These are phyloP conservation scores for Lippia alba DNA, from an alignment of 305 asterid species.

Conservation along the genomic window DNA sequence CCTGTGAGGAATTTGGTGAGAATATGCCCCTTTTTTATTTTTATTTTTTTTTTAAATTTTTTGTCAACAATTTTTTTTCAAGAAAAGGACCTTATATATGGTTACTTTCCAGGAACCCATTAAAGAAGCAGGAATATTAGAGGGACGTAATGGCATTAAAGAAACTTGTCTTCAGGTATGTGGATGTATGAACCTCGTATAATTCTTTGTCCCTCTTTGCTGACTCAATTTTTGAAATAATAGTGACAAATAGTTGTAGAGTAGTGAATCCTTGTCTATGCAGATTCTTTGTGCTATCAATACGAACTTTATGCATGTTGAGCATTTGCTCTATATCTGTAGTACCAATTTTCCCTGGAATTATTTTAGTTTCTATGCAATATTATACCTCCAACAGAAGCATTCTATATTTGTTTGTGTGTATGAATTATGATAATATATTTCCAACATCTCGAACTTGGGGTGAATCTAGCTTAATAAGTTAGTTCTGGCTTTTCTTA, in stretches of 20 bases:
- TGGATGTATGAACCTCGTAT: conserved; percentile 12
- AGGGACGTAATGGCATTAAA: conserved; percentile 98
- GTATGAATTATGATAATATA: conserved; percentile 1
- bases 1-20: conserved; percentile 99
- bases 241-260: conserved; percentile 19
- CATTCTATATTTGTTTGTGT: conserved; percentile 10
- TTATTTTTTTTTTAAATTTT: conserved; percentile 25
- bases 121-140: conserved; percentile 99
- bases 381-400: not conserved
- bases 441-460: conserved; percentile 26
- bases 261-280: conserved; percentile 17
- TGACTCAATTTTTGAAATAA: conserved; percentile 23
- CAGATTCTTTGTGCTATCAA: conserved; percentile 24
- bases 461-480: conserved; percentile 30
- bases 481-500: conserved; percentile 40
- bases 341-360: conserved; percentile 2
- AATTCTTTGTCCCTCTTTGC: conserved; percentile 17
- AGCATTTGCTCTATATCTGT: not conserved
- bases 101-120: conserved; percentile 82
- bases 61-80: not conserved
- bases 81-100: conserved; percentile 31
- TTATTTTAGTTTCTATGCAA: not conserved
- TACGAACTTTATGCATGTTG: not conserved
- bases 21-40: conserved; percentile 19
- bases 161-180: conserved; percentile 99